Evolutionary conservation across 805 yeast species (phyloP).

Genomic region (Ascoidea asiatica): DNA sequence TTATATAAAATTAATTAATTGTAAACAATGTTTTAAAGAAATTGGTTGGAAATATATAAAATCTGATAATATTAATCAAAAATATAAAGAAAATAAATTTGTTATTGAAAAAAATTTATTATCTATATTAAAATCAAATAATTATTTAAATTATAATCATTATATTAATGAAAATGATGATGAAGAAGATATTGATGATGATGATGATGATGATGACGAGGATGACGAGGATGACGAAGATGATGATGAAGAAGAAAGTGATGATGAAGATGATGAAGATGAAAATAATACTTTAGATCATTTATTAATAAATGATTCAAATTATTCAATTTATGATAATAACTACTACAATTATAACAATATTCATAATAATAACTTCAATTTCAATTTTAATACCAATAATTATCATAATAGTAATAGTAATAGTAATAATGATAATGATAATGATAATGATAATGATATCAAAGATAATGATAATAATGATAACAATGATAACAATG

Average conservation of each 20-base stretch:
- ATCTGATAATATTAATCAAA: conserved; percentile 30
- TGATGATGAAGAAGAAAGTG: neutral
- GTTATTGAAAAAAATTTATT: conserved; percentile 6
- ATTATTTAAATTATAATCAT: neutral
- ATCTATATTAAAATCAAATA: neutral
- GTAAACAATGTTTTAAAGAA: conserved; percentile 37
- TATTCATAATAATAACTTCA: too few relatives aligned
- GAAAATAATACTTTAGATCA: neutral
- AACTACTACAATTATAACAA: too few relatives aligned
- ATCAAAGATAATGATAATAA: neutral
- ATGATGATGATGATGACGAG: neutral
- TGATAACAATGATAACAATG: neutral
- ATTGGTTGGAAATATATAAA: conserved; percentile 55
- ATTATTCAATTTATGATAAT: too few relatives aligned
- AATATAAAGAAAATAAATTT: conserved; percentile 46
- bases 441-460: neutral
- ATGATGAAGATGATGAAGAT: neutral
- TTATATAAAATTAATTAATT: conserved; percentile 39
- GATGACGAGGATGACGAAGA: neutral
- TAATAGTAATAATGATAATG: neutral
- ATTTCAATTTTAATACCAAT: too few relatives aligned
- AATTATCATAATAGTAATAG: too few relatives aligned
- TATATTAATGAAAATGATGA: neutral
- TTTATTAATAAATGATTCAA: too few relatives aligned
- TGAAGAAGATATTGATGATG: neutral